Conservation (phyloP, 768 basidiomycete species). For the Tulasnella sp. region DNA sequence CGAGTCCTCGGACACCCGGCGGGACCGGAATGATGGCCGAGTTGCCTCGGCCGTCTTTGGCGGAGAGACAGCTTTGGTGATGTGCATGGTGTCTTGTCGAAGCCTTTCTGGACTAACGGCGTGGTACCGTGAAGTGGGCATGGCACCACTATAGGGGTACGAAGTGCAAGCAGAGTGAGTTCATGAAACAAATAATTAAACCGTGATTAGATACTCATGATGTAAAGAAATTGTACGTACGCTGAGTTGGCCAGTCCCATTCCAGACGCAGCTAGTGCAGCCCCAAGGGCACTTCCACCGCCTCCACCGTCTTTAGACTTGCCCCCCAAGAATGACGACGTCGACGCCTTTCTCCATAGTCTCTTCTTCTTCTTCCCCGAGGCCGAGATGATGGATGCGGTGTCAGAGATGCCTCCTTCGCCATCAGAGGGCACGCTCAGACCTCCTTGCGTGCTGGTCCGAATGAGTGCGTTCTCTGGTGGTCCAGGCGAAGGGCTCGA, state of each 20-base stretch:
- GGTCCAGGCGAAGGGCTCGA: neutral
- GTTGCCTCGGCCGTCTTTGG: neutral
- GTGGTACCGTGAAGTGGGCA: neutral
- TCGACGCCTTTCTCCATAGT: conserved; percentile 8
- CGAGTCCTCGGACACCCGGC: conserved; percentile 13
- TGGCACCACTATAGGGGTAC: neutral
- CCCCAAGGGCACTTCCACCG: conserved; percentile 1
- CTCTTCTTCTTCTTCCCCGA: conserved; percentile 11
- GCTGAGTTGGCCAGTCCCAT: conserved; percentile 13
- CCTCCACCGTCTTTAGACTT: neutral
- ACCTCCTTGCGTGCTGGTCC: neutral
- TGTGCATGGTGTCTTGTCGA: conserved; percentile 5
- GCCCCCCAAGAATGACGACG: conserved; percentile 4
- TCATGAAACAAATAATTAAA: too few relatives aligned
- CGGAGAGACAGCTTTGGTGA: conserved; percentile 14
- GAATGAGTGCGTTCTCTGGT: neutral
- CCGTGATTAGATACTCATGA: neutral
- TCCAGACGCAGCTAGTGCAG: conserved; percentile 15
- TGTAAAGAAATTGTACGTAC: neutral
- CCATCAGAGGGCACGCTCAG: neutral
- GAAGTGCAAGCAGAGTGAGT: too few relatives aligned
- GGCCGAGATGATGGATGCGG: conserved; percentile 1
- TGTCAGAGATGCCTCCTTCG: conserved; percentile 9
- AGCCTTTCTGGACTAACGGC: conserved; percentile 9
- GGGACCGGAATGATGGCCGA: conserved; percentile 1